A percentile compares a stretch with the other conserved stretches of the same genome.
These are phyloP conservation scores for Eucalyptus melliodora DNA, from an alignment of 345 rosid genomes.

Conservation along the genomic window DNA sequence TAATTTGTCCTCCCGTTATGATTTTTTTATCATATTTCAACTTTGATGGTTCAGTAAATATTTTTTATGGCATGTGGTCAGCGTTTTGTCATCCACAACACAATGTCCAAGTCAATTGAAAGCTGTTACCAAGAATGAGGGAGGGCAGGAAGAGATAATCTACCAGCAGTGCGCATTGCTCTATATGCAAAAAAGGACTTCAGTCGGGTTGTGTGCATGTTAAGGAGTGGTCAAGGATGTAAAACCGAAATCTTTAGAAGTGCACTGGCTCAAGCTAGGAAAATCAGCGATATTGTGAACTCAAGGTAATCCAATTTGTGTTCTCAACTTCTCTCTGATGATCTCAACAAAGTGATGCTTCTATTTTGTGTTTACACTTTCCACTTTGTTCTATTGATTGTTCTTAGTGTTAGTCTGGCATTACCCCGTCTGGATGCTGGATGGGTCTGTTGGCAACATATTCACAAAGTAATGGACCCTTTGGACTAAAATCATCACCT, in stretches of 20 bases:
- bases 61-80: slow-evolving; percentile 4
- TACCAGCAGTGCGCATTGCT: slow-evolving; percentile 56
- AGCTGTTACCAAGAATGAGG: slow-evolving; percentile 93
- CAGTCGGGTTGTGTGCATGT: slow-evolving; percentile 83
- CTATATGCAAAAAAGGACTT: slow-evolving; percentile 88
- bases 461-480: too few relatives aligned
- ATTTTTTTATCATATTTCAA: background rate
- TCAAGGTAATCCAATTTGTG: too few relatives aligned
- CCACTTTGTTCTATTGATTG: too few relatives aligned
- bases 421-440: too few relatives aligned
- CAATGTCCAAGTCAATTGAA: slow-evolving; percentile 81
- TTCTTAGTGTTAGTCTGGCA: too few relatives aligned
- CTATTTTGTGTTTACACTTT: too few relatives aligned
- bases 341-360: too few relatives aligned
- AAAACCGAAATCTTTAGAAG: slow-evolving; percentile 60
- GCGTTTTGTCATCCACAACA: slow-evolving; percentile 90
- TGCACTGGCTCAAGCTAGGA: slow-evolving; percentile 80
- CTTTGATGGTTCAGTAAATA: background rate
- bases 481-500: too few relatives aligned
- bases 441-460: too few relatives aligned
- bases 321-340: too few relatives aligned
- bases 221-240: slow-evolving; percentile 60
- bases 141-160: slow-evolving; percentile 84
- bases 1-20: background rate
- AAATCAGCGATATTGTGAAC: slow-evolving; percentile 47